A percentile compares a stretch with the other conserved stretches of the same genome.
Conservation (phyloP, 2,329 filamentous ascomycete species). For the Penicillium griseofulvum region DNA sequence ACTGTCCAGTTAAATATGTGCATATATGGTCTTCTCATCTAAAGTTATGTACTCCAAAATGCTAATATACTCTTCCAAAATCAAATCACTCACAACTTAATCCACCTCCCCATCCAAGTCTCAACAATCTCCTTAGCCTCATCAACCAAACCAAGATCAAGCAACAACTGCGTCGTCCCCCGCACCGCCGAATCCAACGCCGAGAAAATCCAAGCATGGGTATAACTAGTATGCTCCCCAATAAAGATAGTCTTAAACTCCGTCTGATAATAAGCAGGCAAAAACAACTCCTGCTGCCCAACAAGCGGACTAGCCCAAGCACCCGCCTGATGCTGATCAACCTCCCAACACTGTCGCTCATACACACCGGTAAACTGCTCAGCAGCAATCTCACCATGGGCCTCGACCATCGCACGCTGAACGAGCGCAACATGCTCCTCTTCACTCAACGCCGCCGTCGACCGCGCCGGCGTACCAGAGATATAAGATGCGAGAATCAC, state of each 20-base stretch:
- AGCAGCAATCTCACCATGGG: slow-evolving; percentile 60
- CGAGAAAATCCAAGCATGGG: slow-evolving; percentile 57
- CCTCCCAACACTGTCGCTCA: slow-evolving; percentile 64
- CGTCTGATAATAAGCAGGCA: slow-evolving; percentile 71
- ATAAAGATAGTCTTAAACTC: slow-evolving; percentile 68
- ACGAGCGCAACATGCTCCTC: slow-evolving; percentile 59
- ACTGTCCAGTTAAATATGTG: too few species aligned
- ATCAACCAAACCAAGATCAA: slow-evolving; percentile 64
- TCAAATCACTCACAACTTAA: slow-evolving; percentile 31
- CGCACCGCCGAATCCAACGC: slow-evolving; percentile 67
- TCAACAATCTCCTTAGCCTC: slow-evolving; percentile 64
- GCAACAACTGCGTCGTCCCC: slow-evolving; percentile 62
- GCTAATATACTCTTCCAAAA: background rate
- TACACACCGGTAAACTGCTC: slow-evolving; percentile 65
- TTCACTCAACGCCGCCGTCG: slow-evolving; percentile 20
- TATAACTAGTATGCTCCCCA: slow-evolving; percentile 68
- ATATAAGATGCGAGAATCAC: slow-evolving; percentile 48
- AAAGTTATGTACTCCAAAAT: background rate
- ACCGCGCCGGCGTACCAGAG: slow-evolving; percentile 25
- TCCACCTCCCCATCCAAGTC: slow-evolving; percentile 70
- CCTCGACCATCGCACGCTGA: slow-evolving; percentile 64
- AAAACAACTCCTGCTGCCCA: slow-evolving; percentile 66
- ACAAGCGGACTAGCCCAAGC: slow-evolving; percentile 61
- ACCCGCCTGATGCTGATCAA: slow-evolving; percentile 60
- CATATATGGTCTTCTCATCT: background rate